A percentile compares a stretch with the other conserved stretches of the same genome.
Conservation (phyloP, 2,329 filamentous ascomycete genomes). For the Thyridium curvatum region DNA sequence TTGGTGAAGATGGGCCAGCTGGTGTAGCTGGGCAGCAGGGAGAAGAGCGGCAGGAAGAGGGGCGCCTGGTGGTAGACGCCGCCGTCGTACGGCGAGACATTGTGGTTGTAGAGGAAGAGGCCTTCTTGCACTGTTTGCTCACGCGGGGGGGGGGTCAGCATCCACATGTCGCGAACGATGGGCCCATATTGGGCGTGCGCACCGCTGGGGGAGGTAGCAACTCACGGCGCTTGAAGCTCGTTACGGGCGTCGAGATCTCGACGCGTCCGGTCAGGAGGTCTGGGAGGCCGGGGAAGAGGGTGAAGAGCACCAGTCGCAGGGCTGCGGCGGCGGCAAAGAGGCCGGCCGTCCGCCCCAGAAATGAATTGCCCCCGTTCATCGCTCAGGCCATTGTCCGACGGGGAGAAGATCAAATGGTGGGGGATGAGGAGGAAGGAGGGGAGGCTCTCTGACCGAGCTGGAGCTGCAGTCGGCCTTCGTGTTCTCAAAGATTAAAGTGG, state of each 20-base stretch:
- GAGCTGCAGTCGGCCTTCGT: neutral
- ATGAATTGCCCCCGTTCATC: conserved; percentile 29
- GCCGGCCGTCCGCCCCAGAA: conserved; percentile 43
- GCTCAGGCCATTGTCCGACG: conserved; percentile 15
- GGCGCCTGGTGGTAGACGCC: conserved; percentile 81
- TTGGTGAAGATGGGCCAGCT: conserved; percentile 67
- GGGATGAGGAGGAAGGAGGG: conserved; percentile 5
- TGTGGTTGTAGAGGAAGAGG: conserved; percentile 90
- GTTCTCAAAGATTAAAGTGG: too few species aligned
- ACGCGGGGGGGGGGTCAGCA: too few species aligned
- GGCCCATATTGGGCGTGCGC: too few species aligned
- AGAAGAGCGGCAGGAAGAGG: conserved; percentile 84
- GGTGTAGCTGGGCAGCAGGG: conserved; percentile 68
- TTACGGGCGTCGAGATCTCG: conserved; percentile 94
- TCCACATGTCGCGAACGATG: too few species aligned
- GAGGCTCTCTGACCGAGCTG: conserved; percentile 1
- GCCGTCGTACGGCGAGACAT: conserved; percentile 95
- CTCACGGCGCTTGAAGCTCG: conserved; percentile 94
- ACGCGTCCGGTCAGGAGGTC: conserved; percentile 84
- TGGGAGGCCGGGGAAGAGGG: conserved; percentile 75
- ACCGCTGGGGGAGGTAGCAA: conserved; percentile 7
- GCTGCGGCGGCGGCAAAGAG: conserved; percentile 72
- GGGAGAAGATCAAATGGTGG: neutral
- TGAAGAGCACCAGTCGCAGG: conserved; percentile 73
- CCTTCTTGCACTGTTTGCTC: conserved; percentile 99